Conservation (phyloP, 1,284 basidiomycete genomes). For the Trametes polyzona region DNA sequence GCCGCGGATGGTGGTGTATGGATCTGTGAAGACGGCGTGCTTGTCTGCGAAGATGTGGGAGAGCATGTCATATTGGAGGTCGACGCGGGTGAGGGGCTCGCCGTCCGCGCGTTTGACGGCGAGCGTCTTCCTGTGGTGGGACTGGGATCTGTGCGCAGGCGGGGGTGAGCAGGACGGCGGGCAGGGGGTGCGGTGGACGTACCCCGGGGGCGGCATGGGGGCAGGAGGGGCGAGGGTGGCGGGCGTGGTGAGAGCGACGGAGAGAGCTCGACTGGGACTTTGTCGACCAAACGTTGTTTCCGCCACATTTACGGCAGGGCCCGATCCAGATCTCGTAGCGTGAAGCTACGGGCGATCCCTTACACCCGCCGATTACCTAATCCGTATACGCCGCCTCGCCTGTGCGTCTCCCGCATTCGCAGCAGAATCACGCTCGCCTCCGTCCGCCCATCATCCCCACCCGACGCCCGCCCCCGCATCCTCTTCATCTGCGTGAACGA, state of each 20-base stretch:
- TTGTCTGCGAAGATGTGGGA: conserved; percentile 76
- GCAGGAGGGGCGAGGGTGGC: conserved; percentile 5
- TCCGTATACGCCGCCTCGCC: neutral
- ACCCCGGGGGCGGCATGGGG: conserved; percentile 26
- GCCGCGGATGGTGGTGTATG: conserved; percentile 41
- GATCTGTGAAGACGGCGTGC: conserved; percentile 73
- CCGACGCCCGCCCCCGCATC: conserved; percentile 1
- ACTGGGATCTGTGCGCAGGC: conserved; percentile 45
- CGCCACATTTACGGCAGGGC: conserved; percentile 36
- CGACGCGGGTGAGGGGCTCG: conserved; percentile 76
- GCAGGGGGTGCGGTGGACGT: neutral
- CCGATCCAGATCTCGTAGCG: conserved; percentile 38
- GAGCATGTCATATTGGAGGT: conserved; percentile 87
- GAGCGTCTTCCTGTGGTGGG: conserved; percentile 71
- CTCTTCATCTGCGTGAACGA: neutral
- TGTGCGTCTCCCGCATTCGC: neutral
- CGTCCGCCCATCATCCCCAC: conserved; percentile 5
- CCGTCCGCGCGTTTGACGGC: conserved; percentile 81
- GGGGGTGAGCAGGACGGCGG: conserved; percentile 1
- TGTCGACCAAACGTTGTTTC: conserved; percentile 30
- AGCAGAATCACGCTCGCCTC: neutral
- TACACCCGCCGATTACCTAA: conserved; percentile 25
- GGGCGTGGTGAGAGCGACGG: conserved; percentile 13
- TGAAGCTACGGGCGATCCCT: conserved; percentile 32
- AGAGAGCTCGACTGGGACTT: conserved; percentile 12